phyloP scores from a whole-genome alignment of 768 basidiomycete genomes.

The Phanerochaete carnosa region DNA sequence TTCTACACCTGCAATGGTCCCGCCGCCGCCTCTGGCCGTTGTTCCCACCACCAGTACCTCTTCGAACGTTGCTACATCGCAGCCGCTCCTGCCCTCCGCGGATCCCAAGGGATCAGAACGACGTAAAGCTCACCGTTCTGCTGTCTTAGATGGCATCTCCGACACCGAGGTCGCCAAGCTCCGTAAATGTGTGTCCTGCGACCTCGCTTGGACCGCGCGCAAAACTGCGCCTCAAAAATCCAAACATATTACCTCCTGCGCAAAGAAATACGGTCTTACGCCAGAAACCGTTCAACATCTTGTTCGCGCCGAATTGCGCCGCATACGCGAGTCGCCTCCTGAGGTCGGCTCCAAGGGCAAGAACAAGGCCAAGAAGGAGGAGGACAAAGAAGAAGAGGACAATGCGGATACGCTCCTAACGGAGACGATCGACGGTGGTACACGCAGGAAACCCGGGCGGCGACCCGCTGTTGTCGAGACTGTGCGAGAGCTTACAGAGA shows the following conservation, averaged over 20 bases:
- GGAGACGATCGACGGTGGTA: constrained; percentile 44
- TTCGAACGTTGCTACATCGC: background rate
- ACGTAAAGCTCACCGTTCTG: background rate
- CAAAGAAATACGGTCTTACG: constrained; percentile 53
- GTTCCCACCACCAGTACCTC: background rate
- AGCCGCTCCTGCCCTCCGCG: background rate
- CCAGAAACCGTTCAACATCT: constrained; percentile 54
- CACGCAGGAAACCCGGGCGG: constrained; percentile 41
- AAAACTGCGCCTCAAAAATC: constrained; percentile 65
- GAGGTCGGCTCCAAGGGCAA: constrained; percentile 3
- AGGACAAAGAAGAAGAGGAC: constrained; percentile 17
- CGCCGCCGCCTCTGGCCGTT: background rate
- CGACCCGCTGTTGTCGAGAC: constrained; percentile 37
- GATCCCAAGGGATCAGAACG: too few relatives aligned
- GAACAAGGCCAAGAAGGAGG: constrained; percentile 15
- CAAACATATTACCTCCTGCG: constrained; percentile 64
- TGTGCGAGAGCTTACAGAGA: constrained; percentile 44
- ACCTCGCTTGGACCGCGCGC: constrained; percentile 62
- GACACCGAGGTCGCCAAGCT: constrained; percentile 46
- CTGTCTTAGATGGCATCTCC: constrained; percentile 33
- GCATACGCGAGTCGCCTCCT: background rate
- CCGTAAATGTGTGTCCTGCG: constrained; percentile 61
- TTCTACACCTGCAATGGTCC: background rate
- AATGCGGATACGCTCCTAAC: constrained; percentile 46
- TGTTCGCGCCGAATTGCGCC: constrained; percentile 44